phyloP scores from a whole-genome alignment of 129 eudicot genomes.

The Sambucus nigra region DNA sequence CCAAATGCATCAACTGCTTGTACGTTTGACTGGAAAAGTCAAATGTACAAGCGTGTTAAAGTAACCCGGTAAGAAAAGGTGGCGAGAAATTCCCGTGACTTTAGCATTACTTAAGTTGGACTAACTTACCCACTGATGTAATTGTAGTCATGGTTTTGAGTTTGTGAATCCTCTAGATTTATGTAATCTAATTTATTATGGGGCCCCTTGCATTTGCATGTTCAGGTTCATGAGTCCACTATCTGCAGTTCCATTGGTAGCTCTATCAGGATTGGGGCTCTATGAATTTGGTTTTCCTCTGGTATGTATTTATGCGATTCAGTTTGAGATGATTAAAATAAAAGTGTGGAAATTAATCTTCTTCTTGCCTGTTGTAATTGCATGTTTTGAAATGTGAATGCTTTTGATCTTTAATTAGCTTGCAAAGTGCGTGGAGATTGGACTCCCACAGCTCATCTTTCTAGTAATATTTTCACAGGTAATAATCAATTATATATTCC shows the following conservation, averaged over 20 bases:
- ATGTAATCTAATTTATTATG: background rate
- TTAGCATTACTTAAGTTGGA: background rate
- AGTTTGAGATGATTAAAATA: background rate
- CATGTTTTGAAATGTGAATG: background rate
- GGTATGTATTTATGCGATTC: conserved; percentile 30
- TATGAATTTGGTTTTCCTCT: conserved; percentile 89
- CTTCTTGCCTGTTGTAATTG: conserved; percentile 1
- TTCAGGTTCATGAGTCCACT: conserved; percentile 82
- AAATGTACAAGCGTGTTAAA: too few species aligned
- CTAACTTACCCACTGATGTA: background rate
- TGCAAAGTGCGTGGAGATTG: conserved; percentile 89
- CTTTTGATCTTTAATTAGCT: conserved; percentile 31
- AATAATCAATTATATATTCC: background rate
- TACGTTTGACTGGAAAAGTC: too few species aligned
- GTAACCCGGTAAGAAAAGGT: too few species aligned
- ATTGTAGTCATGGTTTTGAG: too few species aligned
- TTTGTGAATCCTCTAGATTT: background rate
- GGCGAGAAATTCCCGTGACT: too few species aligned
- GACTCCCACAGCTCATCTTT: conserved; percentile 74
- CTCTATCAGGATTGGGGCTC: conserved; percentile 76
- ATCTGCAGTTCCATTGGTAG: conserved; percentile 79
- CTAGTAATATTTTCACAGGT: conserved; percentile 93
- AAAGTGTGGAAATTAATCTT: background rate
- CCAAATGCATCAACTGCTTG: too few species aligned
- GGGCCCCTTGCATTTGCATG: background rate